Evolutionary conservation across 2,329 filamentous ascomycete genomes (phyloP).

Genomic region (Sporothrix phasma): DNA sequence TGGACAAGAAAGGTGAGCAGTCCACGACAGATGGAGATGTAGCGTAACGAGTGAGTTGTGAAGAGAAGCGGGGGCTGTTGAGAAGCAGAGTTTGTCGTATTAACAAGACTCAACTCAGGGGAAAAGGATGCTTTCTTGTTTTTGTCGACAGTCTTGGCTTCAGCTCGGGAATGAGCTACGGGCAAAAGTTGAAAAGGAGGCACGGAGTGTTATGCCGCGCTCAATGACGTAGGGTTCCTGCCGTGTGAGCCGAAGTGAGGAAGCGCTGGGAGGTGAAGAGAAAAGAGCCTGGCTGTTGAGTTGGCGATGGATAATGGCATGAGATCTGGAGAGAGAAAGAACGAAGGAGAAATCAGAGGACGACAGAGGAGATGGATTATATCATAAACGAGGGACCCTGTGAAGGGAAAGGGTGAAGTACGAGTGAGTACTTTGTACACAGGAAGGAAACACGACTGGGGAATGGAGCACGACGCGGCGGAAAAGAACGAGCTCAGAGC

Average conservation of each 20-base stretch:
- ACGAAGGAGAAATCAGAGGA: neutral
- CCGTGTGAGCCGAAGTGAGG: neutral
- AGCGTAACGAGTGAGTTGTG: neutral
- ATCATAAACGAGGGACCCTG: neutral
- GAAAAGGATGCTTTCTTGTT: neutral
- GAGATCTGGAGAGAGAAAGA: neutral
- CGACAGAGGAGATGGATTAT: neutral
- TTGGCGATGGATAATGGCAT: neutral
- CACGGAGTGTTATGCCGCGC: neutral
- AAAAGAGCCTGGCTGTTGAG: neutral
- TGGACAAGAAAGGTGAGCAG: neutral
- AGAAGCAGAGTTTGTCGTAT: neutral
- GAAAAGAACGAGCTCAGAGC: constrained; percentile 9
- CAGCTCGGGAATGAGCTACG: neutral
- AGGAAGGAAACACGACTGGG: neutral
- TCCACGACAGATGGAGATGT: neutral
- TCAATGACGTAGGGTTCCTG: constrained; percentile 3
- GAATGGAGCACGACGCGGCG: neutral
- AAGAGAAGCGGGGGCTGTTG: neutral
- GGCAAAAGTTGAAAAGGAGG: neutral
- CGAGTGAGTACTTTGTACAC: neutral
- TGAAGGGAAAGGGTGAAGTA: no score
- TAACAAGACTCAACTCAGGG: neutral
- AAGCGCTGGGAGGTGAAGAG: neutral
- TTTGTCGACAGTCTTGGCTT: neutral